Evolutionary conservation across 257 asterid species (phyloP), one percentile per base, ranked within the genome.

Genomic region (Capsicum baccatum): DNA sequence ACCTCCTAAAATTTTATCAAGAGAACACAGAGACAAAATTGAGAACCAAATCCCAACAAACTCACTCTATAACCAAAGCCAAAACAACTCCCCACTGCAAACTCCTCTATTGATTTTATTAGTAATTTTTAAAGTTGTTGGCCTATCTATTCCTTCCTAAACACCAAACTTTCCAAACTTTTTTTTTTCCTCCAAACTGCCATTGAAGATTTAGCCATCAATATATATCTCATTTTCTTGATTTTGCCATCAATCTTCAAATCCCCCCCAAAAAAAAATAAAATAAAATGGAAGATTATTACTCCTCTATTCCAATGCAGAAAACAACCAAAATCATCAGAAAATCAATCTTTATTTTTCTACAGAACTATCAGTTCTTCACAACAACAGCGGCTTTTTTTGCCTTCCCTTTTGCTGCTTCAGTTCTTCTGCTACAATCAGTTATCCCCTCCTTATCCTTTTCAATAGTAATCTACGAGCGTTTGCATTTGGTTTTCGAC

Each of bases 321-420:
- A 90, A 81, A 68, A 82, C 96, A 35, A 59, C 79, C 81, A 89
- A 67, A 84, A 90, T 94, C 79, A 81, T 93, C 70, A 90, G 98
- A 86, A 91, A 42, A 89, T 95, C 99, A 82, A 86, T 97, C 88
- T 92, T 90, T 83, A 85, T 88, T 14, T 91, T 95, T 88, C 90
- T 97, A 4, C 89, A 95, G 68, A 89, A 91, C 87, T 87, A 90
- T 81, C 95, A 92, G 6, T 86, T 13, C 90, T 92, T 95, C 88
- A 88, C 97, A 17, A 89, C 97, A 15, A 70, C 89, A 44, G 94
- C 98, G 8, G 67, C 93, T 12, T 58, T 91, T 58, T 87, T 93
- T 56, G 96, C 91, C 63, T 60, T 94, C 16, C 99, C 99, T 2
- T 94, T 90, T 48, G 94, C 98, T 50, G 88, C 87, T 83, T 81